Evolutionary conservation across 202 grass and related monocot genomes (phyloP).

Genomic region (Bolboschoenoplectus hybrid): DNA sequence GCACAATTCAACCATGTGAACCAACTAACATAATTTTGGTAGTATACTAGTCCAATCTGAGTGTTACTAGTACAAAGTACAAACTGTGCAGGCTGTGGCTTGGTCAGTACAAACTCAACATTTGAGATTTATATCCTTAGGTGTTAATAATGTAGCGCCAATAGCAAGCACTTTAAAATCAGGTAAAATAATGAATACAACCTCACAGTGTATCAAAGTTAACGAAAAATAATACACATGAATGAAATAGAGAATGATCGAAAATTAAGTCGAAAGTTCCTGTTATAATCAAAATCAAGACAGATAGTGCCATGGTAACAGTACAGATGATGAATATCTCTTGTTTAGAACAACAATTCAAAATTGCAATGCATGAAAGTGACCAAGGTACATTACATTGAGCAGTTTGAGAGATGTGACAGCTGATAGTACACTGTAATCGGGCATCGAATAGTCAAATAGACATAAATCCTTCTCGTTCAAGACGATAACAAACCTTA

Average conservation of each 20-base stretch:
- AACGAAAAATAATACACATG: neutral
- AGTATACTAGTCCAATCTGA: neutral
- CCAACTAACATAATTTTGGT: neutral
- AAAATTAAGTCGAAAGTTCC: neutral
- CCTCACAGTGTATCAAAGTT: neutral
- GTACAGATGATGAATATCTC: neutral
- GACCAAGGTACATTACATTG: neutral
- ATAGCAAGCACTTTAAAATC: neutral
- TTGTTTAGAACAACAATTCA: neutral
- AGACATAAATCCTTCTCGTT: neutral
- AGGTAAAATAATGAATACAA: neutral
- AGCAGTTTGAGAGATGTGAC: neutral
- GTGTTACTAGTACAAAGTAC: neutral
- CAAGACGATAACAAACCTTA: too few species aligned
- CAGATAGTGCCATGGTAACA: neutral
- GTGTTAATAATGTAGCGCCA: neutral
- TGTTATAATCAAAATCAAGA: neutral
- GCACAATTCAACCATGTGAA: neutral
- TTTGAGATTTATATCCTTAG: neutral
- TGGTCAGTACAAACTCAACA: neutral
- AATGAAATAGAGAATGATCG: neutral
- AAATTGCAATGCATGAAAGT: neutral
- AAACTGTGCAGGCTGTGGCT: neutral
- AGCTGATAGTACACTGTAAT: neutral
- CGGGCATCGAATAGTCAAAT: too few species aligned